Conservation (phyloP, 2,329 filamentous ascomycete species). For the Anisogramma anomala region DNA sequence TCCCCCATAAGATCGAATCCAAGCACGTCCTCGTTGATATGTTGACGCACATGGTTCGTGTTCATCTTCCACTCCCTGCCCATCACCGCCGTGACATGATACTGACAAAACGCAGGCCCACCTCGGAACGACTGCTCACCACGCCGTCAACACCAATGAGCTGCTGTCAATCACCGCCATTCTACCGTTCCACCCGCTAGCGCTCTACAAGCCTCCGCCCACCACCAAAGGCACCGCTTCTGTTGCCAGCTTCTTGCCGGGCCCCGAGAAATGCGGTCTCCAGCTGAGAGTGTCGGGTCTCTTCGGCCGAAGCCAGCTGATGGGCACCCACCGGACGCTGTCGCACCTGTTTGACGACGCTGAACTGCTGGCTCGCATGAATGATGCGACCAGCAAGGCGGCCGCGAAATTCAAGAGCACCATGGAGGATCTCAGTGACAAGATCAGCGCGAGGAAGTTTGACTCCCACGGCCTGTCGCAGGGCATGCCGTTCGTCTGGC, state of each 20-base stretch:
- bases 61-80: neutral
- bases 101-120: conserved; percentile 20
- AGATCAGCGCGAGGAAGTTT: conserved; percentile 28
- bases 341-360: conserved; percentile 30
- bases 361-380: conserved; percentile 24
- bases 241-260: conserved; percentile 26
- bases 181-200: conserved; percentile 31
- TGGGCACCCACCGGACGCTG: conserved; percentile 25
- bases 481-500: conserved; percentile 37
- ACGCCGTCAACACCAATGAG: conserved; percentile 31
- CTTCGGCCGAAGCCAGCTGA: conserved; percentile 31
- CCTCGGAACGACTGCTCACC: conserved; percentile 27
- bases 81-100: neutral
- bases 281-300: conserved; percentile 27
- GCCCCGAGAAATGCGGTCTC: conserved; percentile 21
- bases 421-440: conserved; percentile 28
- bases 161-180: conserved; percentile 25
- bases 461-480: conserved; percentile 30
- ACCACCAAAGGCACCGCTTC: conserved; percentile 26
- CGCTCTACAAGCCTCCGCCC: conserved; percentile 29
- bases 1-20: conserved; percentile 23
- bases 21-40: conserved; percentile 26
- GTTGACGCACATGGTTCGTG: conserved; percentile 26
- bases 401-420: conserved; percentile 24
- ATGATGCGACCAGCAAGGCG: conserved; percentile 22